Evolutionary conservation across 2,329 filamentous ascomycete species (phyloP).

Genomic region (Cladobotryum mycophilum): DNA sequence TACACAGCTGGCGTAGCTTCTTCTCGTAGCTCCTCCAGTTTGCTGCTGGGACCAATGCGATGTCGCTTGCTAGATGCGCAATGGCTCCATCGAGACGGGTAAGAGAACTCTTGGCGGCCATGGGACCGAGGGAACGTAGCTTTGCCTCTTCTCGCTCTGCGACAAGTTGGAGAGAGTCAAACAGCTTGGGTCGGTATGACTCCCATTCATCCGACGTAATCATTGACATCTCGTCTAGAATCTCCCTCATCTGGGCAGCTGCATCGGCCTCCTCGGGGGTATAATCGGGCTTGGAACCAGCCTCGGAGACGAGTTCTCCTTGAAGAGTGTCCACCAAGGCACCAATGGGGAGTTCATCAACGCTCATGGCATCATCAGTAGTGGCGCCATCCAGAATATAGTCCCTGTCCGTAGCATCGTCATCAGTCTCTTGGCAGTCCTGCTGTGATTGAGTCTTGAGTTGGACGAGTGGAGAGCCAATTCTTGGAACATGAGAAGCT

Average conservation of each 20-base stretch:
- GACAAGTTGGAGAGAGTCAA: neutral
- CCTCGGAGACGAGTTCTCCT: neutral
- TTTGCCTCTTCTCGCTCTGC: neutral
- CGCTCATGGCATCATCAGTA: neutral
- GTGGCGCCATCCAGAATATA: neutral
- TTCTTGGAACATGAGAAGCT: too few relatives aligned
- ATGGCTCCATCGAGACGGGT: constrained; percentile 5
- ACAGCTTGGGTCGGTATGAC: constrained; percentile 1
- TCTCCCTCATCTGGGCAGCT: neutral
- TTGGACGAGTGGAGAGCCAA: too few relatives aligned
- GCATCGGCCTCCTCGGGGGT: neutral
- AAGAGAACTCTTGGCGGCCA: constrained; percentile 1
- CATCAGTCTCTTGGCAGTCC: neutral
- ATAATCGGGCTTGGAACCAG: neutral
- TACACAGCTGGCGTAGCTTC: constrained; percentile 16
- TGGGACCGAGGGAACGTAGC: neutral
- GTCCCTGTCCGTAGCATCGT: neutral
- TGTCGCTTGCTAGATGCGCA: constrained; percentile 2
- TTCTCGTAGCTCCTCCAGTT: constrained; percentile 19
- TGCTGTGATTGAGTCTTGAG: too few relatives aligned
- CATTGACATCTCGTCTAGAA: neutral
- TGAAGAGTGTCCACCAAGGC: neutral
- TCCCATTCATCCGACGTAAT: neutral
- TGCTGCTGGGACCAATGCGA: constrained; percentile 15
- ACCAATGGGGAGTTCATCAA: neutral